These are phyloP conservation scores for Hypoxylon cercidicola DNA, from an alignment of 495 filamentous ascomycete species.

Conservation along the genomic window DNA sequence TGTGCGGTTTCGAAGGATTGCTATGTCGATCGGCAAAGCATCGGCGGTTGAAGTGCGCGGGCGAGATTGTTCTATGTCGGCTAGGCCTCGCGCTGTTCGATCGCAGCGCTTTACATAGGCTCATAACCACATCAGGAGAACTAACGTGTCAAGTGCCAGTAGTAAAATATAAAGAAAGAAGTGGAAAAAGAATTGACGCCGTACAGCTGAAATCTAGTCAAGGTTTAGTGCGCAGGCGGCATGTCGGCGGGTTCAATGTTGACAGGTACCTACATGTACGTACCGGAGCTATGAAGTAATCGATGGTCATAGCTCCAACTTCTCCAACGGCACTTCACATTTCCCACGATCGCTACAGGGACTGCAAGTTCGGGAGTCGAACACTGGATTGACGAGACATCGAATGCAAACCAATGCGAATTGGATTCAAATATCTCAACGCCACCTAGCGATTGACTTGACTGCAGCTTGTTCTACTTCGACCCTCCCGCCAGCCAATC, in stretches of 20 bases:
- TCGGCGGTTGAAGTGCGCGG: constrained; percentile 9
- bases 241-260: background rate
- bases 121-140: constrained; percentile 43
- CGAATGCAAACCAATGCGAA: too few relatives aligned
- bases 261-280: background rate
- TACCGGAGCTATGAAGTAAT: constrained; percentile 3
- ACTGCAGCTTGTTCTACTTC: too few relatives aligned
- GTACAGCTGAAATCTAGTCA: background rate
- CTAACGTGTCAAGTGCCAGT: background rate
- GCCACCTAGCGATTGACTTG: too few relatives aligned
- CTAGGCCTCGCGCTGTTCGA: constrained; percentile 31
- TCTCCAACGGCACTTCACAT: background rate
- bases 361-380: too few relatives aligned
- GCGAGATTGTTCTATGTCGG: constrained; percentile 14
- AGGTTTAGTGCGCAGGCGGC: background rate
- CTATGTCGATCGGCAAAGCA: constrained; percentile 12
- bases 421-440: too few relatives aligned
- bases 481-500: too few relatives aligned
- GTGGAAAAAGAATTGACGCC: background rate
- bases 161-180: background rate
- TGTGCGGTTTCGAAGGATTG: background rate
- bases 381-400: too few relatives aligned
- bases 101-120: constrained; percentile 42
- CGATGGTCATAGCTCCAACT: constrained; percentile 2
- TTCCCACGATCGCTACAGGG: too few relatives aligned